Conservation (phyloP, 768 basidiomycete genomes). For the Tylopilus plumbeoviolaceoides region DNA sequence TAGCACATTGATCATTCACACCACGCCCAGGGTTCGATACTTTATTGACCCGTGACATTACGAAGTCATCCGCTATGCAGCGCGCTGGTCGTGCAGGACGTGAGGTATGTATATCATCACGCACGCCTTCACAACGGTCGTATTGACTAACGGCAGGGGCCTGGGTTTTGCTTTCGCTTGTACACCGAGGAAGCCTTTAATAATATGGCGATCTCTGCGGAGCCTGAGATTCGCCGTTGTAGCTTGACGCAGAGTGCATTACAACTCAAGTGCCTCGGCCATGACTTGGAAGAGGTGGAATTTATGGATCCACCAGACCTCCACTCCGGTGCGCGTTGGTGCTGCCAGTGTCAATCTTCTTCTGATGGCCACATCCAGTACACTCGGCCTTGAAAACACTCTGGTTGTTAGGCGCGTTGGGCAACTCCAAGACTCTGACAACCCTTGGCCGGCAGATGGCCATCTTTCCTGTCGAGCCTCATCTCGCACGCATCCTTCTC, state of each 20-base stretch:
- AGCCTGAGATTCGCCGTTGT: conserved; percentile 90
- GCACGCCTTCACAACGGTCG: background rate
- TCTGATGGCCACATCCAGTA: conserved; percentile 36
- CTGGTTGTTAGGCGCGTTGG: conserved; percentile 76
- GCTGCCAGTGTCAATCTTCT: background rate
- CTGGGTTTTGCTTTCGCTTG: conserved; percentile 85
- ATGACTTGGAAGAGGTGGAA: conserved; percentile 76
- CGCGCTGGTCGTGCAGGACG: conserved; percentile 96
- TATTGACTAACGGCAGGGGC: conserved; percentile 43
- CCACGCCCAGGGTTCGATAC: conserved; percentile 73
- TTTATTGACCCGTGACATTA: conserved; percentile 75
- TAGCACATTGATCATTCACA: background rate
- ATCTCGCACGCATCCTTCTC: conserved; percentile 72
- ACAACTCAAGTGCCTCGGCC: conserved; percentile 80
- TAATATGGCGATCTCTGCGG: conserved; percentile 56
- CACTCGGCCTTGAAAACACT: conserved; percentile 64
- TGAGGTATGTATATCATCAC: conserved; percentile 47
- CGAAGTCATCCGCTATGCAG: conserved; percentile 88
- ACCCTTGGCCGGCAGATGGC: conserved; percentile 80
- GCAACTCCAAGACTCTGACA: conserved; percentile 63
- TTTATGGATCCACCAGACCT: conserved; percentile 85
- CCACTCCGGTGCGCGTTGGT: conserved; percentile 58
- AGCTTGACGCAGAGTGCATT: conserved; percentile 80
- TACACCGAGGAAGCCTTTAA: conserved; percentile 84
- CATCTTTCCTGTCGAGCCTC: conserved; percentile 87